Evolutionary conservation across 805 yeast genomes (phyloP), one percentile per base, ranked within the genome.

Genomic region (Helenozyma baotianmanensis): DNA sequence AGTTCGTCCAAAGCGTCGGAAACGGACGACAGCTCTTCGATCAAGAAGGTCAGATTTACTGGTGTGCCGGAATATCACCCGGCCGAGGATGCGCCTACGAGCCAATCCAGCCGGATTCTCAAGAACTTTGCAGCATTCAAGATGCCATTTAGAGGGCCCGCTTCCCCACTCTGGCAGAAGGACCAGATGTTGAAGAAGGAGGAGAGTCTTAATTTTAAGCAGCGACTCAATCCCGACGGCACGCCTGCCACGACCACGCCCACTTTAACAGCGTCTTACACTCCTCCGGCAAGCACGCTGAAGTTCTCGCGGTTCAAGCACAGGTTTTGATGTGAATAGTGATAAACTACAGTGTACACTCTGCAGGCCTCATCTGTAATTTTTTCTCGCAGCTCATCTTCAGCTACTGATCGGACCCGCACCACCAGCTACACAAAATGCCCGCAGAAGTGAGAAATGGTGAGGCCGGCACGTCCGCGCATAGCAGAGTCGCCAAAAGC

Each of bases 11-110:
- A 42, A 10, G 36, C 45, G 9, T 40, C 50, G 13, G 21, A 30
- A 8, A 26, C 21, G 11, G 25, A 30, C 14, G 43, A 39, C 6
- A 27, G 33, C 12, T 21, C 23, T 13, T 27, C 33, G 2, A 32
- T 53, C 2, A 74, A 72, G 40, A 71, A 59, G 40, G 80, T 75
- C 9, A 49, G 80, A 21, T 75, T 75, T 40, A 56, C 56, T 4
- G 80, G 79, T 0, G 79, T 75, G 4, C 64, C 73, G 1, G 71
- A 64, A 31, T 75, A 72, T 35, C 47, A 66, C 2, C 74, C 67
- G 21, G 74, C 66, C 6, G 81, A 75, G 48, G 81, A 75, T 52
- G 75, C 74, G 1, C 80, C 80, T 1, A 60, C 76, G 8, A 54
- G 51, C 26, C 63, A 62, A 32, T 49, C 68, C 3, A 53, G 53